phyloP scores from a whole-genome alignment of 1,284 basidiomycete species.

The Ustilago trichophora region DNA sequence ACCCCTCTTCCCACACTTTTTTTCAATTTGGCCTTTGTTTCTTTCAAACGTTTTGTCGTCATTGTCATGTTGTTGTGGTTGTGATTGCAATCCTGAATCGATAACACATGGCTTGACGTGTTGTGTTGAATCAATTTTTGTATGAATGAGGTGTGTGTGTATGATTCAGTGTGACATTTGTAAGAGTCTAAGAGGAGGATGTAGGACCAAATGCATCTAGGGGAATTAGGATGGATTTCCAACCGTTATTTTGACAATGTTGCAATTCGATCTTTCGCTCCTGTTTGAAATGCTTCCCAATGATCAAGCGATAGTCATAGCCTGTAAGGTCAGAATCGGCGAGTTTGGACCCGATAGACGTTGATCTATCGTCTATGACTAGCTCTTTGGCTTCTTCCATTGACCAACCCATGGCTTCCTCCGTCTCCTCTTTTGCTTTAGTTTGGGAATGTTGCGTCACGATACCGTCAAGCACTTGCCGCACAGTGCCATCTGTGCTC shows the following conservation, averaged over 20 bases:
- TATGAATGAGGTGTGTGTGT: too few relatives aligned
- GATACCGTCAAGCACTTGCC: neutral
- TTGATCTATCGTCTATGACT: slow-evolving; percentile 62
- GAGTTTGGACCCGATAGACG: slow-evolving; percentile 59
- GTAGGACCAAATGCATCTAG: neutral
- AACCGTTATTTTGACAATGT: neutral
- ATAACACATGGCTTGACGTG: too few relatives aligned
- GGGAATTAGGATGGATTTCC: neutral
- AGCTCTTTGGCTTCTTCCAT: slow-evolving; percentile 26
- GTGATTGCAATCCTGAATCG: neutral
- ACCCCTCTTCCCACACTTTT: too few relatives aligned
- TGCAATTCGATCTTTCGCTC: slow-evolving; percentile 17
- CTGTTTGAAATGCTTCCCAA: slow-evolving; percentile 56
- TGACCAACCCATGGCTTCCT: neutral
- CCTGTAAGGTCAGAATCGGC: slow-evolving; percentile 66
- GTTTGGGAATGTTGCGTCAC: neutral
- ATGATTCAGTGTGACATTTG: too few relatives aligned
- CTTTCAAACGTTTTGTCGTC: neutral
- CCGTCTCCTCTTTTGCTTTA: neutral
- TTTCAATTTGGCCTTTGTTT: too few relatives aligned
- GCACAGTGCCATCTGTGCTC: neutral
- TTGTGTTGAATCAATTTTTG: too few relatives aligned
- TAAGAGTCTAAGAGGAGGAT: too few relatives aligned
- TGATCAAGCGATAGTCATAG: slow-evolving; percentile 54
- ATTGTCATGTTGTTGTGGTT: neutral